Percentiles rank a stretch among this genome's conserved stretches.
Evolutionary conservation across 139 green algal species (phyloP).

Genomic region (Astrephomene gubernaculifera): DNA sequence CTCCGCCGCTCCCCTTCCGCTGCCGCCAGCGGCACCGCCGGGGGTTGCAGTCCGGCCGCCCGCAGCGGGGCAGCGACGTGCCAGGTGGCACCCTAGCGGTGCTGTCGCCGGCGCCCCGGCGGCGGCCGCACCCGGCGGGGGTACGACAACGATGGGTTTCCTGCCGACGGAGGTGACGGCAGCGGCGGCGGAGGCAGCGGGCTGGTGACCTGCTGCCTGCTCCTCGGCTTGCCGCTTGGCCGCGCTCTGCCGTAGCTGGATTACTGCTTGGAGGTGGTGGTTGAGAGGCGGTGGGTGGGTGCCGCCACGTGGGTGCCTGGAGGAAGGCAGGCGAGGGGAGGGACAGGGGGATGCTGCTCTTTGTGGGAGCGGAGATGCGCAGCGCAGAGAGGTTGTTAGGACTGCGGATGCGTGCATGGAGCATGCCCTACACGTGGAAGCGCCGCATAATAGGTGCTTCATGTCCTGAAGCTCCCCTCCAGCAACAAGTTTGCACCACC

Average conservation of each 20-base stretch:
- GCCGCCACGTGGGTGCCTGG: background rate
- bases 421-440: background rate
- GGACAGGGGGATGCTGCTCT: background rate
- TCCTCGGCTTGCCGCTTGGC: slow-evolving; percentile 2
- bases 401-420: background rate
- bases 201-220: background rate
- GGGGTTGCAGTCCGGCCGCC: too few species aligned
- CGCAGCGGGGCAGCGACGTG: background rate
- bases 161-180: background rate
- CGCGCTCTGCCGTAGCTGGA: background rate
- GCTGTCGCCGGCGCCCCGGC: background rate
- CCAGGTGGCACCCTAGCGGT: slow-evolving; percentile 8
- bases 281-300: background rate
- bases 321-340: background rate
- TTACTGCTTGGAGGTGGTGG: background rate
- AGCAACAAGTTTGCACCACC: background rate
- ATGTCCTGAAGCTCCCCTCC: background rate
- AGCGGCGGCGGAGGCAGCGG: background rate
- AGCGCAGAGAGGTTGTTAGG: background rate
- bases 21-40: background rate
- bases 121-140: background rate
- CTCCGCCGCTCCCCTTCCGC: background rate
- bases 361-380: background rate
- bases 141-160: background rate
- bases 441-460: background rate